phyloP scores from a whole-genome alignment of 371 early-diverging fungal genomes.

The Batkoa obscura region DNA sequence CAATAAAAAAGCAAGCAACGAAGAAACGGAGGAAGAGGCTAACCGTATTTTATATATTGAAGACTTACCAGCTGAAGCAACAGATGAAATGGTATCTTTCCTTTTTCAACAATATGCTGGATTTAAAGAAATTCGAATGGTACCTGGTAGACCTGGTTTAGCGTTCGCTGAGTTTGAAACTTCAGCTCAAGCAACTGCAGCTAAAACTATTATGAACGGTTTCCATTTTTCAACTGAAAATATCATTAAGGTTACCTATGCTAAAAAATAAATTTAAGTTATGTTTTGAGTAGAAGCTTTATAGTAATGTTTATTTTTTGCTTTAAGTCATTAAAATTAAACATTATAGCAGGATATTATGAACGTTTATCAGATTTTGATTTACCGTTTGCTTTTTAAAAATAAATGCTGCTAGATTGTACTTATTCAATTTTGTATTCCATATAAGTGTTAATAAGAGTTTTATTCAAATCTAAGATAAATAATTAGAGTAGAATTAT shows the following conservation, averaged over 20 bases:
- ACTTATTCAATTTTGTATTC: too few species aligned
- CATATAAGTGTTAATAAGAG: too few species aligned
- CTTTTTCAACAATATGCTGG: slow-evolving; percentile 63
- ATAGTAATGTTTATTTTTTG: too few species aligned
- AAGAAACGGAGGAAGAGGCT: slow-evolving; percentile 1
- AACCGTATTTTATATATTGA: slow-evolving; percentile 79
- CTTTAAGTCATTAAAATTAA: too few species aligned
- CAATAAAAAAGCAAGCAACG: neutral
- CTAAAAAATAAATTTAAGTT: slow-evolving; percentile 41
- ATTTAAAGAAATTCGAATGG: slow-evolving; percentile 74
- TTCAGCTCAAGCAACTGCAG: slow-evolving; percentile 52
- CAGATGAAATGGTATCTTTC: slow-evolving; percentile 36
- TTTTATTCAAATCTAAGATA: too few species aligned
- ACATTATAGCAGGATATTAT: too few species aligned
- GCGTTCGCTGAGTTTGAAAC: slow-evolving; percentile 89
- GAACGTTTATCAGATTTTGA: too few species aligned
- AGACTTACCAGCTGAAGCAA: slow-evolving; percentile 55
- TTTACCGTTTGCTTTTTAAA: too few species aligned
- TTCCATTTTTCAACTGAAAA: slow-evolving; percentile 47
- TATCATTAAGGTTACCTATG: slow-evolving; percentile 63
- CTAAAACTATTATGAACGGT: slow-evolving; percentile 53
- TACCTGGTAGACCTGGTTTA: slow-evolving; percentile 65
- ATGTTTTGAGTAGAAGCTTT: too few species aligned
- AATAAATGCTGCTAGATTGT: too few species aligned
- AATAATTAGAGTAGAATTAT: too few species aligned